Evolutionary conservation across 805 yeast genomes (phyloP).

Genomic region (Blastobotrys attinorum): DNA sequence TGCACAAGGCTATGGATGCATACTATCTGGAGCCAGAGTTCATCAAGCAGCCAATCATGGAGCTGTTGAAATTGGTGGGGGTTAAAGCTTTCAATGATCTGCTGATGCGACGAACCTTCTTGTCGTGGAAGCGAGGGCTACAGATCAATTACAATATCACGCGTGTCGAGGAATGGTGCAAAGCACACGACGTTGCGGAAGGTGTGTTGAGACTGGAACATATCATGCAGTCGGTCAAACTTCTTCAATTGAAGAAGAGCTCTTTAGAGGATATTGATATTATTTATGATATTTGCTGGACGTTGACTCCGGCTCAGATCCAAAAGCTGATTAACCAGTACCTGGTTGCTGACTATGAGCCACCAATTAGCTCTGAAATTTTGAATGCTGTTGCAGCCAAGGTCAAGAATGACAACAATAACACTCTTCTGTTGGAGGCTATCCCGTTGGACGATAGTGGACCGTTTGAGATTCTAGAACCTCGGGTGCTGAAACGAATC

Average conservation of each 20-base stretch:
- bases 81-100: constrained; percentile 92
- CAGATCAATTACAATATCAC: constrained; percentile 96
- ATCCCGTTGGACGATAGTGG: constrained; percentile 32
- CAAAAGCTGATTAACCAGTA: constrained; percentile 88
- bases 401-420: constrained; percentile 32
- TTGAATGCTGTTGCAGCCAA: constrained; percentile 61
- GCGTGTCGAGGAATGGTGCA: constrained; percentile 97
- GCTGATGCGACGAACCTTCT: constrained; percentile 86
- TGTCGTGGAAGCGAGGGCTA: constrained; percentile 96
- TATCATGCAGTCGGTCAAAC: constrained; percentile 84
- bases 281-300: constrained; percentile 89
- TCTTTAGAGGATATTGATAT: constrained; percentile 85
- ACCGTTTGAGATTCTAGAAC: constrained; percentile 34
- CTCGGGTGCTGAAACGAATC: constrained; percentile 63
- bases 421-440: constrained; percentile 33
- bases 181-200: constrained; percentile 82
- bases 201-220: constrained; percentile 80
- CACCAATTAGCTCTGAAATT: constrained; percentile 79
- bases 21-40: constrained; percentile 82
- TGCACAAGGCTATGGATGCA: constrained; percentile 87
- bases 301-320: constrained; percentile 89
- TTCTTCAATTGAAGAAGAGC: constrained; percentile 84
- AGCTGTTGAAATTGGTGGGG: constrained; percentile 78
- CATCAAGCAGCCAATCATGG: constrained; percentile 74
- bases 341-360: constrained; percentile 87